phyloP scores from a whole-genome alignment of 2,329 filamentous ascomycete genomes.

The Aspergillus novofumigatus region DNA sequence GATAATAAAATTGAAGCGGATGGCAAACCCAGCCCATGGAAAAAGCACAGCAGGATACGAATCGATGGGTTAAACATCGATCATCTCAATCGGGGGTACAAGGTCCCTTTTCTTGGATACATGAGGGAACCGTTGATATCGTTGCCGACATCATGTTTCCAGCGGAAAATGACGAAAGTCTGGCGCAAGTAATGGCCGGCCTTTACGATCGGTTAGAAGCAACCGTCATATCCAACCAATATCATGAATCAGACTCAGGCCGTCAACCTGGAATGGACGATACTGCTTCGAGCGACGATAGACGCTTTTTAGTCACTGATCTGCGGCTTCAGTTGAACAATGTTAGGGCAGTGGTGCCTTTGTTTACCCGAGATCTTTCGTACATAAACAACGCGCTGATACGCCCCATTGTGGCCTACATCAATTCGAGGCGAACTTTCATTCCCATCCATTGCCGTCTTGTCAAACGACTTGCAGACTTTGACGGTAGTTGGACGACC shows the following conservation, averaged over 20 bases:
- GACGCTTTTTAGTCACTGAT: conserved; percentile 86
- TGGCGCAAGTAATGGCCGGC: conserved; percentile 92
- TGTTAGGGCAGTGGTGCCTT: conserved; percentile 83
- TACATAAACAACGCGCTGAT: conserved; percentile 96
- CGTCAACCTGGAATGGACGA: conserved; percentile 22
- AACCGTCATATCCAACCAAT: conserved; percentile 74
- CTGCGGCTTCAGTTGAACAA: conserved; percentile 93
- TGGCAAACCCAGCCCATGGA: conserved; percentile 72
- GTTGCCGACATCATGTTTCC: conserved; percentile 95
- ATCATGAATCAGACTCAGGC: conserved; percentile 30
- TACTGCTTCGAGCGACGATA: conserved; percentile 44
- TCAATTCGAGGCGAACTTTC: conserved; percentile 91
- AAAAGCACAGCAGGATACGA: conserved; percentile 87
- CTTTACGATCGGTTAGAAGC: conserved; percentile 96
- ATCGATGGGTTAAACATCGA: conserved; percentile 95
- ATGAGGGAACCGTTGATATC: conserved; percentile 95
- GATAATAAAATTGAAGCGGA: conserved; percentile 54
- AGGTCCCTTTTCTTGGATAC: conserved; percentile 95
- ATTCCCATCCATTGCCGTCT: conserved; percentile 94
- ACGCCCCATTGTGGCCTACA: conserved; percentile 94
- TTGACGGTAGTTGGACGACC: conserved; percentile 91
- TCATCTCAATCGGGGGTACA: conserved; percentile 87
- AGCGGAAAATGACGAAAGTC: conserved; percentile 77
- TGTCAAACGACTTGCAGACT: conserved; percentile 82
- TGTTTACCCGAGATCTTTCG: conserved; percentile 86